A percentile compares a stretch with the other conserved stretches of the same genome.
phyloP scores from a whole-genome alignment of 148 eudicot genomes.

The Hydrangea macrophylla region DNA sequence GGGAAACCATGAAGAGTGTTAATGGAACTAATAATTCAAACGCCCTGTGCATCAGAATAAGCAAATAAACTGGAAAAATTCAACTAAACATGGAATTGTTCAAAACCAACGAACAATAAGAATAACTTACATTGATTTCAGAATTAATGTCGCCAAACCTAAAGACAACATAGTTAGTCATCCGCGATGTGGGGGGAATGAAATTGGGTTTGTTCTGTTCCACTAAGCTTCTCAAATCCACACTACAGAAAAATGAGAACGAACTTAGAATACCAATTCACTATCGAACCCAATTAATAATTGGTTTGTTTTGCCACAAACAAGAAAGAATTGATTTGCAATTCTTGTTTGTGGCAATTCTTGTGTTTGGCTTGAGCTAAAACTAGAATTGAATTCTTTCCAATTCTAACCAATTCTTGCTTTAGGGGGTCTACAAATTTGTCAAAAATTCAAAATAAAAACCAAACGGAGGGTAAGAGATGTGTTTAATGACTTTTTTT shows the following conservation, averaged over 20 bases:
- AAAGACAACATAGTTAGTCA: conserved; percentile 85
- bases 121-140: conserved; percentile 52
- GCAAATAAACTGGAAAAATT: background rate
- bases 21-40: background rate
- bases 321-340: too few relatives aligned
- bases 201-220: conserved; percentile 66
- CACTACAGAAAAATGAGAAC: conserved; percentile 38
- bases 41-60: background rate
- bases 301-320: too few relatives aligned
- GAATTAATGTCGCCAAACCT: conserved; percentile 61
- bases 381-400: too few relatives aligned
- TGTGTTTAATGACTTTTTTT: too few relatives aligned
- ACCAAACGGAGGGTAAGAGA: too few relatives aligned
- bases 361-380: too few relatives aligned
- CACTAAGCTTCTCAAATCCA: conserved; percentile 82
- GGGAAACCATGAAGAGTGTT: background rate
- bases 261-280: background rate
- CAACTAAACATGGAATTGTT: background rate
- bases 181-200: conserved; percentile 79
- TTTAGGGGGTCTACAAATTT: too few relatives aligned
- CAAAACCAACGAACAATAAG: conserved; percentile 4
- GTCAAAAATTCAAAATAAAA: too few relatives aligned
- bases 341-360: too few relatives aligned
- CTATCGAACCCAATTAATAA: background rate
- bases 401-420: too few relatives aligned